Evolutionary conservation across 2,329 filamentous ascomycete species (phyloP).

Genomic region (Fusarium solani-melongenae): DNA sequence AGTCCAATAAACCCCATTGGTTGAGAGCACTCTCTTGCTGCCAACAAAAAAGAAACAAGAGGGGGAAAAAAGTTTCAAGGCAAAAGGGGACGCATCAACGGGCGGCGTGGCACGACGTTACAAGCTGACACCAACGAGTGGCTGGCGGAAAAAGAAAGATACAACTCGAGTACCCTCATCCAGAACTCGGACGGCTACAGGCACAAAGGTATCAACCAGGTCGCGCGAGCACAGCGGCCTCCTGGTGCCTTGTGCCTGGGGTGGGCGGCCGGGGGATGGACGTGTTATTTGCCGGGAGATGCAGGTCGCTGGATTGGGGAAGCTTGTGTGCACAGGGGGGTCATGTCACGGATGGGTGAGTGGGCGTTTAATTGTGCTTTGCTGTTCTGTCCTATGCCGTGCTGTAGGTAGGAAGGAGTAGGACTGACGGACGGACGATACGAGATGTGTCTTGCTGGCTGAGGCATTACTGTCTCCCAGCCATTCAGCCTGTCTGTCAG

Average conservation of each 20-base stretch:
- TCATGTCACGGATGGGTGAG: constrained; percentile 18
- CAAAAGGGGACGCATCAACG: neutral
- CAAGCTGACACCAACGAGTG: constrained; percentile 11
- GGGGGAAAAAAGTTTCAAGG: neutral
- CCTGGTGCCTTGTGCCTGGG: constrained; percentile 36
- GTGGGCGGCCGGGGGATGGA: constrained; percentile 12
- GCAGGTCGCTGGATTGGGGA: constrained; percentile 43
- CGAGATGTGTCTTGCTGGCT: neutral
- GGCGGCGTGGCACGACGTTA: constrained; percentile 19
- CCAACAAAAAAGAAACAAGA: constrained; percentile 3
- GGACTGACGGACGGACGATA: neutral
- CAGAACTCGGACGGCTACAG: neutral
- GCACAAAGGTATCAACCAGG: constrained; percentile 4
- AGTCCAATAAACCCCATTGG: neutral
- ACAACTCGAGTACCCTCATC: neutral
- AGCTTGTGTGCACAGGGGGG: constrained; percentile 34
- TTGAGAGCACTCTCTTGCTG: neutral
- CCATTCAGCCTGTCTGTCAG: neutral
- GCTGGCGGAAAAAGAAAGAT: constrained; percentile 4
- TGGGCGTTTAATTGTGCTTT: neutral
- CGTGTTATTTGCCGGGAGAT: constrained; percentile 31
- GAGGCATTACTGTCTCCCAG: neutral
- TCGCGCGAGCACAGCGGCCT: constrained; percentile 24
- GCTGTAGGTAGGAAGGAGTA: neutral
- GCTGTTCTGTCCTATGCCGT: neutral